Evolutionary conservation across 768 basidiomycete genomes (phyloP).

Genomic region (Mycena galopus): DNA sequence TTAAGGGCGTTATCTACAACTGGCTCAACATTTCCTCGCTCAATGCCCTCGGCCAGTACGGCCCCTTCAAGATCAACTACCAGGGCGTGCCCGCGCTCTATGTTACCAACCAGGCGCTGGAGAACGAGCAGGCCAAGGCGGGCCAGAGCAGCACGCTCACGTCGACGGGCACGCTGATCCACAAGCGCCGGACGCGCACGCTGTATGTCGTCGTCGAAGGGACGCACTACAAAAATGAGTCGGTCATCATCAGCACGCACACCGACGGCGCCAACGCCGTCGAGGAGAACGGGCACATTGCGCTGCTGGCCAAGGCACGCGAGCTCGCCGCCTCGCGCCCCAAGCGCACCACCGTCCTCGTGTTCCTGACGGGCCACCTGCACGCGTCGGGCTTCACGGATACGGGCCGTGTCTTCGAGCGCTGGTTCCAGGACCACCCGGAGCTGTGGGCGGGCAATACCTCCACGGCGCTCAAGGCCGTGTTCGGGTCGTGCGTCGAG

Average conservation of each 20-base stretch:
- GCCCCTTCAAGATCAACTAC: not conserved
- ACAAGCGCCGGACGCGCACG: not conserved
- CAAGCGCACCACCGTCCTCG: not conserved
- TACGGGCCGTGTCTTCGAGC: not conserved
- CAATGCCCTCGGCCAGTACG: not conserved
- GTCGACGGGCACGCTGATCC: not conserved
- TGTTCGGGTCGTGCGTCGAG: conserved; percentile 1
- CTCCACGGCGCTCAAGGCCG: not conserved
- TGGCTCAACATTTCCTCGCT: not conserved
- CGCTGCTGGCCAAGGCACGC: not conserved
- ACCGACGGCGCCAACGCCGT: conserved; percentile 4
- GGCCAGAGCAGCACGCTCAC: not conserved
- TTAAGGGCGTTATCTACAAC: not conserved
- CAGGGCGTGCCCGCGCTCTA: not conserved
- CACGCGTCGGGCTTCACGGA: not conserved
- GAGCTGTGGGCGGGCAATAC: conserved; percentile 1
- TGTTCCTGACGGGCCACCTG: not conserved
- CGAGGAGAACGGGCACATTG: conserved; percentile 7
- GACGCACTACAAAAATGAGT: not conserved
- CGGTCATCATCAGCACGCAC: conserved; percentile 8
- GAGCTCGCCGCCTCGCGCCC: not conserved
- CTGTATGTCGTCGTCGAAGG: not conserved
- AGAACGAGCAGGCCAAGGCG: not conserved
- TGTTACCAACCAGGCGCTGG: not conserved
- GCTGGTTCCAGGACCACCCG: not conserved